A percentile compares a stretch with the other conserved stretches of the same genome.
phyloP scores from a whole-genome alignment of 495 filamentous ascomycete genomes.

The Xylaria intraflava region DNA sequence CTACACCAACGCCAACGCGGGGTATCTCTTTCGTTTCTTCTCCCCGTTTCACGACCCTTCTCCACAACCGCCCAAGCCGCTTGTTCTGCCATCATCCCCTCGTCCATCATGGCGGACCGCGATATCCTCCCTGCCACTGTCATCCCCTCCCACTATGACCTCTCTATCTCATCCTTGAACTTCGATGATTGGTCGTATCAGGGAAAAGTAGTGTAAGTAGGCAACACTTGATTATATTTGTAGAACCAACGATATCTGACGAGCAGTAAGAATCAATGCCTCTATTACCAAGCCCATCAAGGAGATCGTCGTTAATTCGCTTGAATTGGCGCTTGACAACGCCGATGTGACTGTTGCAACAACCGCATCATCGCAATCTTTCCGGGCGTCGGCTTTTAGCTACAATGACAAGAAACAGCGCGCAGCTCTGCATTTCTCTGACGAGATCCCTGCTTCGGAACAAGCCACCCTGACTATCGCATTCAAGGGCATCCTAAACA shows the following conservation, averaged over 20 bases:
- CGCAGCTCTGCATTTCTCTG: conserved; percentile 62
- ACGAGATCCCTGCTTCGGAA: conserved; percentile 54
- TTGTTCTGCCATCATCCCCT: conserved; percentile 27
- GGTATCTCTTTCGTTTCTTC: conserved; percentile 3
- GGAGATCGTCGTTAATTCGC: conserved; percentile 68
- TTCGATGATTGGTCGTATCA: conserved; percentile 72
- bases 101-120: conserved; percentile 43
- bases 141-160: conserved; percentile 78
- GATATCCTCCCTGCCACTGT: conserved; percentile 55
- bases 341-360: conserved; percentile 43
- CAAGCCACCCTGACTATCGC: conserved; percentile 62
- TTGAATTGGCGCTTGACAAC: conserved; percentile 55
- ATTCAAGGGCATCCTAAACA: conserved; percentile 84
- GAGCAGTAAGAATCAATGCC: conserved; percentile 35
- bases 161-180: conserved; percentile 76
- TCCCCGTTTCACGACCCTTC: conserved; percentile 14
- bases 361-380: conserved; percentile 41
- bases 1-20: background rate
- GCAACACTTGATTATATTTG: conserved; percentile 8
- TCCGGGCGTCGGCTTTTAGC: conserved; percentile 57
- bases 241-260: background rate
- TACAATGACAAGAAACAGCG: conserved; percentile 79
- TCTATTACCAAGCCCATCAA: conserved; percentile 56
- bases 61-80: conserved; percentile 19
- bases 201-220: conserved; percentile 62